Evolutionary conservation across 257 asterid genomes (phyloP).

Genomic region (Forsythia viridissima): DNA sequence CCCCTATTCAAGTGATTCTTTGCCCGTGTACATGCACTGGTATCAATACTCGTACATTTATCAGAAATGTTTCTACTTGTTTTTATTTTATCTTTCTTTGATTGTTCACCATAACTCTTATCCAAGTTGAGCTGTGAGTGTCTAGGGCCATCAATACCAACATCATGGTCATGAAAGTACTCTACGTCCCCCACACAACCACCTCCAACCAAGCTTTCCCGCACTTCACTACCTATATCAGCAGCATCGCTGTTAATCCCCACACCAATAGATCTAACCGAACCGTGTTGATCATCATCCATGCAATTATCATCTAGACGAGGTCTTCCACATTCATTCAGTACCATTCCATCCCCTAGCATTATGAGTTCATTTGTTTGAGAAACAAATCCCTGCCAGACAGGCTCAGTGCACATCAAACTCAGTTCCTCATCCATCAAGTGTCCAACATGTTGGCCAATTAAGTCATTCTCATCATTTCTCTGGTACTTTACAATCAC

Average conservation of each 20-base stretch:
- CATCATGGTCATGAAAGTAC: conserved; percentile 64
- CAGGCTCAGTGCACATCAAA: conserved; percentile 81
- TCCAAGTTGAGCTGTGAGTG: conserved; percentile 43
- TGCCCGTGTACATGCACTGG: conserved; percentile 38
- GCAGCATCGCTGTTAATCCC: conserved; percentile 95
- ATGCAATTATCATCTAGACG: conserved; percentile 58
- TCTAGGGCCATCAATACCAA: conserved; percentile 44
- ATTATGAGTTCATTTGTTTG: conserved; percentile 71
- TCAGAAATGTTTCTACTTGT: conserved; percentile 48
- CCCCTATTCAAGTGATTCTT: conserved; percentile 62
- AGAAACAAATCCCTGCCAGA: conserved; percentile 90
- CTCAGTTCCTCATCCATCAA: conserved; percentile 89
- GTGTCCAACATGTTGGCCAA: conserved; percentile 74
- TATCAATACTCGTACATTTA: conserved; percentile 46
- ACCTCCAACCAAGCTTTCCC: conserved; percentile 87
- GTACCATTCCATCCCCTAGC: conserved; percentile 60
- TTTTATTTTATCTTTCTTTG: conserved; percentile 47
- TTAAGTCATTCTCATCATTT: conserved; percentile 51
- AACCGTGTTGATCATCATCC: conserved; percentile 92
- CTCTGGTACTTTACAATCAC: conserved; percentile 45
- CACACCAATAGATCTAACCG: conserved; percentile 96
- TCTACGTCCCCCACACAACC: conserved; percentile 83
- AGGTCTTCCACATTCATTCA: conserved; percentile 59
- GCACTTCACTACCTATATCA: conserved; percentile 83
- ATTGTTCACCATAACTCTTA: conserved; percentile 44